Evolutionary conservation across 306 rosid genomes (phyloP), one percentile per base, ranked within the genome.

Genomic region (Hippophae gyantsensis): DNA sequence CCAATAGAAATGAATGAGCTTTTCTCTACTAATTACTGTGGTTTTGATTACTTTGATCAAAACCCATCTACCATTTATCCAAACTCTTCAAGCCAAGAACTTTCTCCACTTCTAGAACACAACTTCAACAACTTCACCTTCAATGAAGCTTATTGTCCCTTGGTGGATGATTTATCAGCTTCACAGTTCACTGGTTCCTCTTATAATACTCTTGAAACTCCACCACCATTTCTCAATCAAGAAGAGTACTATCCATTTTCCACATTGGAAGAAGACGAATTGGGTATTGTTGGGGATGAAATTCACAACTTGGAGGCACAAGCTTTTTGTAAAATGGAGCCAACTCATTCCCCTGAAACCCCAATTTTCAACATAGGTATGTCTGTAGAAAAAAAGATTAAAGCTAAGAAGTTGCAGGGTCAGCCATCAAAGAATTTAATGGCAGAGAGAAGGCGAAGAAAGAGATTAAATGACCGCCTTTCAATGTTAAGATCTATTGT

Each of bases 401-500:
- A 77, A 55, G 12, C 84, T 48, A 87, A 87, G 81, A 87, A 81
- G 80, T 40, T 80, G 50, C 95, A 79, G 73, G 93, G 98, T 38
- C 87, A 85, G 67, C 98, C 95, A 6, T 92, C 96, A 23, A 92
- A 92, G 87, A 92, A 92, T 78, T 81, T 92, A 14, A 92, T 92
- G 98, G 96, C 98, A 0, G 96, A 87, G 74, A 81, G 98, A 63
- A 76, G 98, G 52, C 72, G 98, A 75, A 82, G 96, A 57, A 92
- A 92, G 74, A 71, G 95, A 47, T 66, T 92, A 26, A 87, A 92
- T 13, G 98, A 92, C 12, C 79, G 98, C 6, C 96, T 92, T 58
- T 85, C 95, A 6, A 92, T 87, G 98, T 82, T 92, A 38, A 84
- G 98, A 80, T 85, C 98, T 52, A 92, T 87, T 63, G 96, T 92